Evolutionary conservation across 768 basidiomycete species (phyloP).

Genomic region (Amanita inopinata): DNA sequence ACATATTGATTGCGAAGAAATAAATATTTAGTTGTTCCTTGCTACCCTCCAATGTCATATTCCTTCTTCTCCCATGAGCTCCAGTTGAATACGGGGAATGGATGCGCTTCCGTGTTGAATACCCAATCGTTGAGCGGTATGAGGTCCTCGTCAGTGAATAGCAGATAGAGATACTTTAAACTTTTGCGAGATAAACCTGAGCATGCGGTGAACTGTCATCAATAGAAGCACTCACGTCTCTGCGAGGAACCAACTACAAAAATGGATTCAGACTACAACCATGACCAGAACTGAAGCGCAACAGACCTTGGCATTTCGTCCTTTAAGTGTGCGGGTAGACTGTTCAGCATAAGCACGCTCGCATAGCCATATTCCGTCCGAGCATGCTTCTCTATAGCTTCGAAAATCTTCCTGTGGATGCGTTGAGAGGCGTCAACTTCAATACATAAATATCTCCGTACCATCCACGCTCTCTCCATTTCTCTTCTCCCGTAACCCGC

Average conservation of each 20-base stretch:
- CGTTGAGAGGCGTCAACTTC: neutral
- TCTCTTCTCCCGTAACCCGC: constrained; percentile 37
- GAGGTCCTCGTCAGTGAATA: constrained; percentile 56
- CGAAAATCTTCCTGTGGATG: constrained; percentile 25
- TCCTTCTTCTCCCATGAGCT: constrained; percentile 37
- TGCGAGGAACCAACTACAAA: constrained; percentile 32
- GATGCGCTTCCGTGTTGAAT: constrained; percentile 67
- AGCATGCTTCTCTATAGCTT: constrained; percentile 38
- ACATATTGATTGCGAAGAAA: neutral
- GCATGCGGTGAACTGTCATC: neutral
- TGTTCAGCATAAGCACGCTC: constrained; percentile 29
- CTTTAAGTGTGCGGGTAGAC: constrained; percentile 17
- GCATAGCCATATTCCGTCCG: constrained; percentile 38
- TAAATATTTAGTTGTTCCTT: neutral
- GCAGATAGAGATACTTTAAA: constrained; percentile 61
- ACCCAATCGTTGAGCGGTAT: constrained; percentile 46
- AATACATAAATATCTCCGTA: constrained; percentile 15
- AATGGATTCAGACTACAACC: neutral
- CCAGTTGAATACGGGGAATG: constrained; percentile 68
- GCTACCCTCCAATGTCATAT: constrained; percentile 25
- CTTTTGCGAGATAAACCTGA: constrained; percentile 17
- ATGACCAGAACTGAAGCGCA: neutral
- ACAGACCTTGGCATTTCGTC: constrained; percentile 48
- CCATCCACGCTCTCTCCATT: constrained; percentile 48
- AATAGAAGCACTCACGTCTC: constrained; percentile 30